Evolutionary conservation across 495 filamentous ascomycete genomes (phyloP), one percentile per base, ranked within the genome.

Genomic region (Penicillium maclennaniae): DNA sequence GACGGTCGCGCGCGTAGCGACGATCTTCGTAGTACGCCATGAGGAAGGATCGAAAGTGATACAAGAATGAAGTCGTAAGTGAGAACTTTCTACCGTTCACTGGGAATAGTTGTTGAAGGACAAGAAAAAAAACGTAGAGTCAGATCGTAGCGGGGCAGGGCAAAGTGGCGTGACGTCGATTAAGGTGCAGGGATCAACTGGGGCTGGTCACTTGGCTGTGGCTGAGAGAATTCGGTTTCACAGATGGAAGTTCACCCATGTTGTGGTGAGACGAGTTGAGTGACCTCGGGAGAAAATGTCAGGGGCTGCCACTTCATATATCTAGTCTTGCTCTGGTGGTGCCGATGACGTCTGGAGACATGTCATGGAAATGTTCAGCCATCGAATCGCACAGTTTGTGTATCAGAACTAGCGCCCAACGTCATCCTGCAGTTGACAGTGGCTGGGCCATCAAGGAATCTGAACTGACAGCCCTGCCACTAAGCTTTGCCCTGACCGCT

Each of bases 1-100:
- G 69, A 41, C 67, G 66, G 58, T 73, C 67, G 43, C 62, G 69
- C 44, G 63, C 69, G 25, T 59, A 52, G 26, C 61, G 60, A 51
- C 67, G 69, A 36, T 69, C 63, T 38, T 75, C 72, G 65, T 74
- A 71, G 61, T 75, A 74, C 25, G 72, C 61, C 71, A 75, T 43
- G 46, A 40, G 16, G 21, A 47, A 37, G 21, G 21, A 37, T 48
- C 37, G 39, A 39, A 26, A 40, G 41, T 19, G 52, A 31, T 23
- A 19, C 52, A 42, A 34, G 37, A 26, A 7, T 19, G 37, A 49
- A 50, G 40, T 46, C 53, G 55, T 48, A 20, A 42, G 43, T 57
- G 51, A 55, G 42, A 60, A 34, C 51, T 46, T 57, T 31, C 49
- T 40, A 54, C 50, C 45, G 54, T 55, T 56, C 51, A 57, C 49